Conservation (phyloP, 1,284 basidiomycete species). For the Marasmius tenuissimus region DNA sequence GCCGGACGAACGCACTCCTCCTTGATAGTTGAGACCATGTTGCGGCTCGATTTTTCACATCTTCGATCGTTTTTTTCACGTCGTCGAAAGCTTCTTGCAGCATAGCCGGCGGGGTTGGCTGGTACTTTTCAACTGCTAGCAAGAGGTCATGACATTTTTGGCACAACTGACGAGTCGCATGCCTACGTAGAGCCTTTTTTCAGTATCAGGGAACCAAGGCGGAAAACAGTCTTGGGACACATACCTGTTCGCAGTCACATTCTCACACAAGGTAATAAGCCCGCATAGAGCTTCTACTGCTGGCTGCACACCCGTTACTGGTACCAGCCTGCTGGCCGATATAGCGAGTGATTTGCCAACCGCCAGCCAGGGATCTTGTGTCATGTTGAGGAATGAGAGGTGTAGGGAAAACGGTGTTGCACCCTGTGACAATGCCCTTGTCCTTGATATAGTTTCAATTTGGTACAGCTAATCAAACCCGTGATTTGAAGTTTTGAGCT, state of each 20-base stretch:
- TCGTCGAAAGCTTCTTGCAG: not conserved
- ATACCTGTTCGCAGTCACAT: slow-evolving; percentile 45
- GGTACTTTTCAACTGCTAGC: slow-evolving; percentile 21
- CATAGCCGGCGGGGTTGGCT: not conserved
- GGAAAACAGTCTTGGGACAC: not conserved
- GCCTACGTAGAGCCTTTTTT: slow-evolving; percentile 28
- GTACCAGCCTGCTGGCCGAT: no score
- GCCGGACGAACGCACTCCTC: not conserved
- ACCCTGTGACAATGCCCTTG: no score
- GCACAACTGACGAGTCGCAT: slow-evolving; percentile 37
- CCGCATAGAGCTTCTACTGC: slow-evolving; percentile 36
- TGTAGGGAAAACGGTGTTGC: no score
- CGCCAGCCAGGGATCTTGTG: no score
- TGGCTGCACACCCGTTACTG: no score
- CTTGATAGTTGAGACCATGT: not conserved
- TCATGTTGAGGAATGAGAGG: no score
- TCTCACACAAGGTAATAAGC: slow-evolving; percentile 43
- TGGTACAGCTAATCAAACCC: no score
- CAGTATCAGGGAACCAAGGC: slow-evolving; percentile 7
- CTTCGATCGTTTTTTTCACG: not conserved
- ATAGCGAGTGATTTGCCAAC: no score
- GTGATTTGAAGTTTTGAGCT: no score
- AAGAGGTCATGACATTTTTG: slow-evolving; percentile 41
- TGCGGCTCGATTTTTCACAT: not conserved
- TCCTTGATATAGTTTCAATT: no score